phyloP scores from a whole-genome alignment of 192 early-diverging fungal genomes.

The Kickxella alabastrina region DNA sequence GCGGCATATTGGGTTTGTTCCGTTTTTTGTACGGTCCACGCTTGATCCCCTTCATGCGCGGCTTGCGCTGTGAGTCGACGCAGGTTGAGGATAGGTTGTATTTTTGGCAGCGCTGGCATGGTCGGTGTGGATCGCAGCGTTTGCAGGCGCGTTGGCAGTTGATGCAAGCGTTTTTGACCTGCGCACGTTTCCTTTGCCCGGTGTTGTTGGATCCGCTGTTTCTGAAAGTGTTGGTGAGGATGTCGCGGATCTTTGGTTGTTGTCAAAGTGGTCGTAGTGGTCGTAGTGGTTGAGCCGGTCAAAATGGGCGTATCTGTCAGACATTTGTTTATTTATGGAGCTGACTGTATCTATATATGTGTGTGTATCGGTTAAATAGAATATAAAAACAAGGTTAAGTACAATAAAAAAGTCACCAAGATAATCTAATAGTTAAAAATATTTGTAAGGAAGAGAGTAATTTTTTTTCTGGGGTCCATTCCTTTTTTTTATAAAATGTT shows the following conservation, averaged over 20 bases:
- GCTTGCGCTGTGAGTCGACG: conserved; percentile 72
- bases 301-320: too few species aligned
- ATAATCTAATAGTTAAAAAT: too few species aligned
- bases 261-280: not conserved
- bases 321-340: conserved; percentile 1
- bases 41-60: conserved; percentile 76
- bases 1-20: too few species aligned
- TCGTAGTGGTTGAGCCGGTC: too few species aligned
- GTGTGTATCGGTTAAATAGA: too few species aligned
- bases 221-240: not conserved
- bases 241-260: not conserved
- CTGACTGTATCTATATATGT: too few species aligned
- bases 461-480: too few species aligned
- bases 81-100: conserved; percentile 65
- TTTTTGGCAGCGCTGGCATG: conserved; percentile 76
- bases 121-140: conserved; percentile 80
- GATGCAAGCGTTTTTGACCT: conserved; percentile 86
- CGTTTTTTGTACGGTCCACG: conserved; percentile 78
- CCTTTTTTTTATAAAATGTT: too few species aligned
- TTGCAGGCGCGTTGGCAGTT: conserved; percentile 88
- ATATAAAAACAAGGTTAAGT: not conserved
- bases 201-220: not conserved
- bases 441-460: too few species aligned
- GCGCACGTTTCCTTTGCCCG: conserved; percentile 56
- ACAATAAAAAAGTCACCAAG: too few species aligned